These are phyloP conservation scores for Termitomyces sp. DNA, from an alignment of 768 basidiomycete species.

Conservation along the genomic window DNA sequence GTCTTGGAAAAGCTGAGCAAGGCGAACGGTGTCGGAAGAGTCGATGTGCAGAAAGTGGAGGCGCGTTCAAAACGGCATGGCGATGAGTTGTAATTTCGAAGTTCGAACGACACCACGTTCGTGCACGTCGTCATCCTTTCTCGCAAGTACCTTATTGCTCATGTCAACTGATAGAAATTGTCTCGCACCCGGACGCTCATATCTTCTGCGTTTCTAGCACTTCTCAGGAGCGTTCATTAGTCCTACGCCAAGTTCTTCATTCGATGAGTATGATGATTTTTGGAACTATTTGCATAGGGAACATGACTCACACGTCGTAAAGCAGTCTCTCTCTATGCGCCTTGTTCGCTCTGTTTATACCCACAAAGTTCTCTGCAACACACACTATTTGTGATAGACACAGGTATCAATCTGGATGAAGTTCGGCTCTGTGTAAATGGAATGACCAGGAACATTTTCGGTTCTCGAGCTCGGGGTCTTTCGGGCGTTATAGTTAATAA, in stretches of 20 bases:
- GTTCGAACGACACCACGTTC: background rate
- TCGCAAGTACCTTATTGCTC: background rate
- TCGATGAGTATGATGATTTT: background rate
- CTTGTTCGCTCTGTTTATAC: too few relatives aligned
- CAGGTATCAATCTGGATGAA: too few relatives aligned
- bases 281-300: background rate
- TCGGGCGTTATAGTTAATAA: too few relatives aligned
- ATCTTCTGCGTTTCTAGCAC: too few relatives aligned
- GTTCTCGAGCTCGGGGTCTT: too few relatives aligned
- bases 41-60: slow-evolving; percentile 24
- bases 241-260: background rate
- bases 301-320: too few relatives aligned
- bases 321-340: too few relatives aligned
- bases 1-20: slow-evolving; percentile 19
- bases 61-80: slow-evolving; percentile 21
- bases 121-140: background rate
- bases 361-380: too few relatives aligned
- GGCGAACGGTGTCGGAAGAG: slow-evolving; percentile 20
- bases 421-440: too few relatives aligned
- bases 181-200: background rate
- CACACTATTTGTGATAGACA: too few relatives aligned
- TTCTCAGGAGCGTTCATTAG: background rate
- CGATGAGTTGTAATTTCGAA: slow-evolving; percentile 24
- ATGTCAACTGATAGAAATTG: background rate
- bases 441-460: too few relatives aligned